phyloP scores from a whole-genome alignment of 177 flowering plant species.

The Tripterygium wilfordii region DNA sequence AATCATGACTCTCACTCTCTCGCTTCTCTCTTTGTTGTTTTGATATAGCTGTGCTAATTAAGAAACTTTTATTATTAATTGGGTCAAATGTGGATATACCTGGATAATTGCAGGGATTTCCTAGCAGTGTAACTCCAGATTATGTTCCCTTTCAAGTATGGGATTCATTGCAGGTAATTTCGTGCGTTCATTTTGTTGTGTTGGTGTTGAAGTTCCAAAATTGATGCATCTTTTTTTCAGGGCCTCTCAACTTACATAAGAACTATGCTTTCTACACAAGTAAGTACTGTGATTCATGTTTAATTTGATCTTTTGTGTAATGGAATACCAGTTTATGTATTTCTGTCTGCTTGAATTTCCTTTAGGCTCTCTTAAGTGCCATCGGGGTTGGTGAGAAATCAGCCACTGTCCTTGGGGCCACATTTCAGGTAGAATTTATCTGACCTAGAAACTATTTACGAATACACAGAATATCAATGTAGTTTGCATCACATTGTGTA shows the following conservation, averaged over 20 bases:
- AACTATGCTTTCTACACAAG: slow-evolving; percentile 97
- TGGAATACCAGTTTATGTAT: background rate
- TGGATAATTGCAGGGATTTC: slow-evolving; percentile 73
- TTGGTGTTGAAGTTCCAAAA: too few relatives aligned
- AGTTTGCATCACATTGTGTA: too few relatives aligned
- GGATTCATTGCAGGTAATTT: slow-evolving; percentile 93
- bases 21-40: background rate
- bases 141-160: slow-evolving; percentile 87
- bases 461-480: too few relatives aligned
- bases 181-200: too few relatives aligned
- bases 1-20: background rate
- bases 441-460: too few relatives aligned
- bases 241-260: slow-evolving; percentile 92
- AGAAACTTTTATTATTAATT: too few relatives aligned
- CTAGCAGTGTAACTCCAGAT: slow-evolving; percentile 93
- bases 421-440: slow-evolving; percentile 90
- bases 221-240: slow-evolving; percentile 25
- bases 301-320: background rate
- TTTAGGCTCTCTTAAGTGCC: slow-evolving; percentile 90
- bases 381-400: slow-evolving; percentile 99
- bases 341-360: background rate
- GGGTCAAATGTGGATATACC: too few relatives aligned
- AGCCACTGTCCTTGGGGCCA: slow-evolving; percentile 94
- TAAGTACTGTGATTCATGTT: slow-evolving; percentile 19
- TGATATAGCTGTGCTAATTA: too few relatives aligned